A percentile compares a stretch with the other conserved stretches of the same genome.
These are phyloP conservation scores for Escallonia rubra DNA, from an alignment of 129 eudicot species.

Conservation along the genomic window DNA sequence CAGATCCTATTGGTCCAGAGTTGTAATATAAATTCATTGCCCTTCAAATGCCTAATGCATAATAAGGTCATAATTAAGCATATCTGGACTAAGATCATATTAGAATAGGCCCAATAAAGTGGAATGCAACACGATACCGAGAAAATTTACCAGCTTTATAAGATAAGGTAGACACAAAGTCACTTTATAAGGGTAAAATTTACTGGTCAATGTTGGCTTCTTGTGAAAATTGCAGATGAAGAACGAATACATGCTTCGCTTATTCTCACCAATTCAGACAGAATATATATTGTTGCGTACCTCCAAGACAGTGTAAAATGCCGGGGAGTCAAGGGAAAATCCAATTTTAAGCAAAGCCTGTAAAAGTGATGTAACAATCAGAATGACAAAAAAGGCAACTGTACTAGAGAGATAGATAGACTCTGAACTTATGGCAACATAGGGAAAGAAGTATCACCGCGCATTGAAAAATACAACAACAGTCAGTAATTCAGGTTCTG, in stretches of 20 bases:
- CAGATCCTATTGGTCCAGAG: background rate
- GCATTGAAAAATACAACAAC: no score
- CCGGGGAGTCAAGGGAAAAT: slow-evolving; percentile 81
- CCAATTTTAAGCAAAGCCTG: slow-evolving; percentile 79
- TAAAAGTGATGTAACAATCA: slow-evolving; percentile 9
- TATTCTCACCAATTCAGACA: background rate
- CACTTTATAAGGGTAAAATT: no score
- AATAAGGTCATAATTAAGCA: background rate
- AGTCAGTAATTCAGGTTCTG: no score
- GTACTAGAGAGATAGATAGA: background rate
- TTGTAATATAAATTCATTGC: background rate
- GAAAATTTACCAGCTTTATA: background rate
- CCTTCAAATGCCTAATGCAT: background rate
- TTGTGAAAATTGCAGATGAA: no score
- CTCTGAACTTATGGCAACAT: no score
- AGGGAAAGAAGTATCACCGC: no score
- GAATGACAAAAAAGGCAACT: background rate
- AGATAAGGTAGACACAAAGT: background rate
- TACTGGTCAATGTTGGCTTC: no score
- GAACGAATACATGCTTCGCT: no score
- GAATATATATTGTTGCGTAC: slow-evolving; percentile 26
- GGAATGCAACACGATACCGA: background rate
- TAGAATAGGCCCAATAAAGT: background rate
- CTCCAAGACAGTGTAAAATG: slow-evolving; percentile 92
- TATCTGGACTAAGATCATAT: background rate